Percentiles rank a stretch among this genome's conserved stretches.
Conservation (phyloP, 2,329 filamentous ascomycete genomes). For the Botryotinia calthae region DNA sequence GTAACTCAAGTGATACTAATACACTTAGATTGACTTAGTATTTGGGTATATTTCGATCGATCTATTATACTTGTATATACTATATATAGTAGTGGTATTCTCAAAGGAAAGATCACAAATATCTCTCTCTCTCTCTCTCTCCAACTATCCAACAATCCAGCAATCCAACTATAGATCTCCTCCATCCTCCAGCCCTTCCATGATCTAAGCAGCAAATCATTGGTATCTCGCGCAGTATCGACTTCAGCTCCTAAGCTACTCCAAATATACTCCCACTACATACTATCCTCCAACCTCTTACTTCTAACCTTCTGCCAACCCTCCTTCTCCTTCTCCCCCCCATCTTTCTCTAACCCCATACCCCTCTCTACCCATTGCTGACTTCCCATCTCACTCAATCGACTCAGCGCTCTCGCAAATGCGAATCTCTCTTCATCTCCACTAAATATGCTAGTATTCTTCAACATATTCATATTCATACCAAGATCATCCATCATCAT, state of each 20-base stretch:
- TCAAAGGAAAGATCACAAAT: not conserved
- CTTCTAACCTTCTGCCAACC: slow-evolving; percentile 49
- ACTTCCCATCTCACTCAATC: slow-evolving; percentile 89
- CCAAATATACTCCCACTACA: slow-evolving; percentile 25
- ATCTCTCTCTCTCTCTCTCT: not conserved
- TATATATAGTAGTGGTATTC: not conserved
- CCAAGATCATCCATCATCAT: slow-evolving; percentile 85
- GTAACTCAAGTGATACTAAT: not conserved
- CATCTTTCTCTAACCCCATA: slow-evolving; percentile 46
- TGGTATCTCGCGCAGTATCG: slow-evolving; percentile 3
- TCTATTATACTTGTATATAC: not conserved
- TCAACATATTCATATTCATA: slow-evolving; percentile 78
- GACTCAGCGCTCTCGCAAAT: slow-evolving; percentile 82
- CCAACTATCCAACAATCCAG: not conserved
- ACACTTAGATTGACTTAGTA: not conserved
- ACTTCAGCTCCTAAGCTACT: not conserved
- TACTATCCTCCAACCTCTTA: slow-evolving; percentile 48
- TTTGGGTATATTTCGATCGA: not conserved
- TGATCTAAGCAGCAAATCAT: not conserved
- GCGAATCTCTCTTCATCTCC: slow-evolving; percentile 97
- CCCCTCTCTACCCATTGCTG: slow-evolving; percentile 91
- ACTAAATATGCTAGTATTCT: slow-evolving; percentile 81
- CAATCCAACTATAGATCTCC: not conserved
- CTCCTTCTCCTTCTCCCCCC: slow-evolving; percentile 46
- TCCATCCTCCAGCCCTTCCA: not conserved